Percentiles rank a stretch among this genome's conserved stretches.
These are phyloP conservation scores for Colletotrichum sublineola DNA, from an alignment of 2,329 filamentous ascomycete species.

Conservation along the genomic window DNA sequence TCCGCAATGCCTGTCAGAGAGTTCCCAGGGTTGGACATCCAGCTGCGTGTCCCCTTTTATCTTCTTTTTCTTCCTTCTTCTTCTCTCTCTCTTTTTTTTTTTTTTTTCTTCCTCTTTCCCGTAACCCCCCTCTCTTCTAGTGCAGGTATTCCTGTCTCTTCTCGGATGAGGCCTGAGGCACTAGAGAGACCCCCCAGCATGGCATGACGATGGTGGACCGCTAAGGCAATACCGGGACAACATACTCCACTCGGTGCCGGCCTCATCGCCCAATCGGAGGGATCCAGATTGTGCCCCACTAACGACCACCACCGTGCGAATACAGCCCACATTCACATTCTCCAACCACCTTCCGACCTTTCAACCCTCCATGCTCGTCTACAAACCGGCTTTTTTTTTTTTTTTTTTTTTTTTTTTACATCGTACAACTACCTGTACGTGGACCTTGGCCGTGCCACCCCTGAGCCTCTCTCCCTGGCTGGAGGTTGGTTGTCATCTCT, in stretches of 20 bases:
- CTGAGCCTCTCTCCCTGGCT: conserved; percentile 6
- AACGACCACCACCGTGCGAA: conserved; percentile 1
- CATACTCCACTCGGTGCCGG: conserved; percentile 33
- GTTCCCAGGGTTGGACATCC: conserved; percentile 15
- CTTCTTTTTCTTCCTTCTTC: conserved; percentile 2
- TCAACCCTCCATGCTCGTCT: conserved; percentile 18
- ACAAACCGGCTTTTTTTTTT: conserved; percentile 14
- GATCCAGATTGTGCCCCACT: conserved; percentile 18
- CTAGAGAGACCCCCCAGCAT: conserved; percentile 2
- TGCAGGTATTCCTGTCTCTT: neutral
- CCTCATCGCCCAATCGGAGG: conserved; percentile 35
- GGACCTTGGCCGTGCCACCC: conserved; percentile 15
- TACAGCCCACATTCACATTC: conserved; percentile 29
- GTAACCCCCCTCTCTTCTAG: neutral
- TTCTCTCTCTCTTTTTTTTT: neutral
- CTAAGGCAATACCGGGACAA: conserved; percentile 29
- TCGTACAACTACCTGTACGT: neutral
- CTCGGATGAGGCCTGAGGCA: conserved; percentile 18
- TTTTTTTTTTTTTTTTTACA: no score
- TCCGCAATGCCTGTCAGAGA: conserved; percentile 34
- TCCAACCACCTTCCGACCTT: conserved; percentile 34
- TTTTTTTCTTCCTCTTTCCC: conserved; percentile 19
- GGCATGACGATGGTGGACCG: conserved; percentile 32
- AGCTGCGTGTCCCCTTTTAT: neutral
- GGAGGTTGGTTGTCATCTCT: conserved; percentile 15